phyloP scores from a whole-genome alignment of 306 rosid genomes.

The Ochetophila trinervis region DNA sequence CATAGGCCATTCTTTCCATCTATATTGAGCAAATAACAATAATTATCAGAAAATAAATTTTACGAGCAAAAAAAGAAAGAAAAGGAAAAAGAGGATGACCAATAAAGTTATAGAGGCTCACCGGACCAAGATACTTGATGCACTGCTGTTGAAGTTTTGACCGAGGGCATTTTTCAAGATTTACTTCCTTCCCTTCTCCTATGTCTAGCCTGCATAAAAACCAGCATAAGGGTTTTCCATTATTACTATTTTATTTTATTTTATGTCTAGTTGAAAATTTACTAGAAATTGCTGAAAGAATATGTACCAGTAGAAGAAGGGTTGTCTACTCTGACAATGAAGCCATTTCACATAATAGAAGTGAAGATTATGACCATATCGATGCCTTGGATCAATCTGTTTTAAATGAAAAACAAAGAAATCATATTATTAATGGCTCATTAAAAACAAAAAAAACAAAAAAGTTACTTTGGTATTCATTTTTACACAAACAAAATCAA shows the following conservation, averaged over 20 bases:
- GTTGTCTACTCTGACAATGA: conserved; percentile 82
- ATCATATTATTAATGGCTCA: conserved; percentile 25
- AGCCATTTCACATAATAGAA: conserved; percentile 87
- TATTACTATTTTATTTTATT: conserved; percentile 9
- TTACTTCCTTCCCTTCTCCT: conserved; percentile 94
- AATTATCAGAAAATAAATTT: conserved; percentile 12
- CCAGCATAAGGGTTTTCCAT: neutral
- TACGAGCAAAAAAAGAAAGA: neutral
- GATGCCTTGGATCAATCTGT: conserved; percentile 97
- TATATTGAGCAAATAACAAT: conserved; percentile 27
- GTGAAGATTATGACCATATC: conserved; percentile 96
- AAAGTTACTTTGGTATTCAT: neutral
- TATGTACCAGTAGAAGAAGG: conserved; percentile 94
- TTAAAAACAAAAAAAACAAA: conserved; percentile 13
- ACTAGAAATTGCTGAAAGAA: conserved; percentile 14
- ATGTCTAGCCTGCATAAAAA: conserved; percentile 76
- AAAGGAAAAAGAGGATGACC: conserved; percentile 4
- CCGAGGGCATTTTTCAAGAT: conserved; percentile 77
- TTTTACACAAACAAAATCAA: conserved; percentile 8
- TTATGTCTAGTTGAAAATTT: conserved; percentile 4
- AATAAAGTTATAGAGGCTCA: conserved; percentile 41
- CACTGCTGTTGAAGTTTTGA: conserved; percentile 87
- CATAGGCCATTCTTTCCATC: conserved; percentile 93
- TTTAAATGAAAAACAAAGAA: conserved; percentile 20
- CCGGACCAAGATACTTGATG: conserved; percentile 96